Conservation (phyloP, 2,329 filamentous ascomycete genomes). For the Sporothrix sp. region DNA sequence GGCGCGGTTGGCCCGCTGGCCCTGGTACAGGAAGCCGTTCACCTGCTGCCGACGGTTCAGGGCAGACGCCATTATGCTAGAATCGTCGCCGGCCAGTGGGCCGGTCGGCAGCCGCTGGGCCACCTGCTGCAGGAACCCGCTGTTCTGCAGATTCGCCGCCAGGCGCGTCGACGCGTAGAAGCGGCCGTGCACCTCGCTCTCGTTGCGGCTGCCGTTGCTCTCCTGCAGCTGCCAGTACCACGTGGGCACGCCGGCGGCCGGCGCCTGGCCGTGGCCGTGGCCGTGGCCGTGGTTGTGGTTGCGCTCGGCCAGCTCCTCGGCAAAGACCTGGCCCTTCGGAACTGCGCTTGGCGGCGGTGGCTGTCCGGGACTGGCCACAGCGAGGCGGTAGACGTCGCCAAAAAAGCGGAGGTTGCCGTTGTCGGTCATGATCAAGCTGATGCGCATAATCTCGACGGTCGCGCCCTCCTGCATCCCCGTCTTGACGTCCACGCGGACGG, state of each 20-base stretch:
- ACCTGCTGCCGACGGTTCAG: slow-evolving; percentile 44
- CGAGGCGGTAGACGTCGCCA: slow-evolving; percentile 23
- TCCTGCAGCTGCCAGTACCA: slow-evolving; percentile 27
- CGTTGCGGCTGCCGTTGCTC: slow-evolving; percentile 24
- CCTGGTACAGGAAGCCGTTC: slow-evolving; percentile 33
- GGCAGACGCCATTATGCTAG: slow-evolving; percentile 31
- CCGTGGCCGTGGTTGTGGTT: slow-evolving; percentile 6
- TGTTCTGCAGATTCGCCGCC: slow-evolving; percentile 36
- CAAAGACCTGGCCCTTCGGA: slow-evolving; percentile 20
- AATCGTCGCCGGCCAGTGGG: slow-evolving; percentile 1
- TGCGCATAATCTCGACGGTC: slow-evolving; percentile 22
- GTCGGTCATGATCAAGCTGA: slow-evolving; percentile 21
- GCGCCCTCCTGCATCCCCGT: slow-evolving; percentile 62
- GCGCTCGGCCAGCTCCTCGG: slow-evolving; percentile 21
- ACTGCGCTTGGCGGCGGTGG: slow-evolving; percentile 3
- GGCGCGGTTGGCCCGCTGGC: slow-evolving; percentile 30
- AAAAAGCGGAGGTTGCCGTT: slow-evolving; percentile 19
- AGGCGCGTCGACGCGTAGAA: slow-evolving; percentile 49
- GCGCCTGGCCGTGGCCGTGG: not conserved
- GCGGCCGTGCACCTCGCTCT: slow-evolving; percentile 41
- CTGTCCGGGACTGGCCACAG: slow-evolving; percentile 8
- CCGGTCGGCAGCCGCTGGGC: slow-evolving; percentile 16
- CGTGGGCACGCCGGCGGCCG: not conserved
- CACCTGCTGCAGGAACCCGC: slow-evolving; percentile 18
- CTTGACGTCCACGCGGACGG: slow-evolving; percentile 24